These are phyloP conservation scores for Globisporangium nagaii DNA, from an alignment of 352 stramenopile genomes.

Conservation along the genomic window DNA sequence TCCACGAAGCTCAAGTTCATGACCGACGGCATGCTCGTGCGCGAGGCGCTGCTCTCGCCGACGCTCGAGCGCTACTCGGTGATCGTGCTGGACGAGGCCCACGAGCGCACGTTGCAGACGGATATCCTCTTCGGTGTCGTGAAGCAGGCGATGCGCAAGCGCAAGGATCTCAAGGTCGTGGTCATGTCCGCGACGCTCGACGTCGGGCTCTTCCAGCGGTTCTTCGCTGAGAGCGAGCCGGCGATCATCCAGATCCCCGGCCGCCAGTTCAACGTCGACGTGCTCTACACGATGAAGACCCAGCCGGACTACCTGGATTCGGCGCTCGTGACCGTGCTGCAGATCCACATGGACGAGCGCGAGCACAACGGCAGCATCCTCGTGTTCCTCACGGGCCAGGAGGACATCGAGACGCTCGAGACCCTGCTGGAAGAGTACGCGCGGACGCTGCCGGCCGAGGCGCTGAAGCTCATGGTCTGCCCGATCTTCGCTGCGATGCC, in stretches of 20 bases:
- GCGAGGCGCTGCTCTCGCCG: conserved; percentile 68
- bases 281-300: conserved; percentile 87
- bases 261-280: conserved; percentile 86
- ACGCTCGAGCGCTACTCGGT: conserved; percentile 77
- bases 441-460: conserved; percentile 57
- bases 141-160: conserved; percentile 74
- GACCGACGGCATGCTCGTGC: conserved; percentile 90
- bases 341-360: conserved; percentile 86
- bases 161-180: conserved; percentile 90
- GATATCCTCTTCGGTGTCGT: conserved; percentile 90
- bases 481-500: conserved; percentile 96
- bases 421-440: conserved; percentile 81
- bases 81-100: conserved; percentile 83
- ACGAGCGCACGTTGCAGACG: conserved; percentile 86
- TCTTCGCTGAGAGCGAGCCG: conserved; percentile 88
- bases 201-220: conserved; percentile 89
- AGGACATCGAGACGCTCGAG: conserved; percentile 94
- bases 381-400: conserved; percentile 93
- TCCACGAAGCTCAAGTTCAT: conserved; percentile 94
- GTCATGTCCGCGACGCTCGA: conserved; percentile 99
- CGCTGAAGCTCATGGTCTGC: conserved; percentile 84
- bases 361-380: conserved; percentile 87
- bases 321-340: conserved; percentile 81
- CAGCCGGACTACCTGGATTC: conserved; percentile 89
- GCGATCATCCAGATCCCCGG: conserved; percentile 85